A percentile compares a stretch with the other conserved stretches of the same genome.
Evolutionary conservation across 208 protist genomes (phyloP).

Genomic region (Herpetomonas muscarum): DNA sequence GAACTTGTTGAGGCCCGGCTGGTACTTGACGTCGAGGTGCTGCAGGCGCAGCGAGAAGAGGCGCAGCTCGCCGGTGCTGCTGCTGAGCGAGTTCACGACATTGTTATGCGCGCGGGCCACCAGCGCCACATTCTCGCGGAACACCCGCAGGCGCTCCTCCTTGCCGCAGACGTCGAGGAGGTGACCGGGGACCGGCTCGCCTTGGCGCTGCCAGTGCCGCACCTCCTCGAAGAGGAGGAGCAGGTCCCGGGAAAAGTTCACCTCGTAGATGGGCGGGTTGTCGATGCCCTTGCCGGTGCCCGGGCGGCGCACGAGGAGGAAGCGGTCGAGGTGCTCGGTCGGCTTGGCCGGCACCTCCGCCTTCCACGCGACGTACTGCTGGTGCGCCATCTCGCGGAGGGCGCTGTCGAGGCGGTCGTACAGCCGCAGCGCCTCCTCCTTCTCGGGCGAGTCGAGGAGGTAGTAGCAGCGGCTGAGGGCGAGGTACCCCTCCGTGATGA

Average conservation of each 20-base stretch:
- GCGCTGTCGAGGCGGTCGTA: conserved; percentile 76
- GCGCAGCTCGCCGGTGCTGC: conserved; percentile 75
- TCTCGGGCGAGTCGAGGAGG: conserved; percentile 71
- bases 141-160: conserved; percentile 92
- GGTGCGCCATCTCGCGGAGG: conserved; percentile 80
- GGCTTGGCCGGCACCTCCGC: conserved; percentile 53
- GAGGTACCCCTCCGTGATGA: conserved; percentile 53
- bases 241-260: conserved; percentile 94
- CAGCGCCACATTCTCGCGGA: conserved; percentile 94
- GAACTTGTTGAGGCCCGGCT: conserved; percentile 90
- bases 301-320: conserved; percentile 68
- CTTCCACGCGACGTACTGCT: conserved; percentile 80
- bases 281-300: conserved; percentile 40
- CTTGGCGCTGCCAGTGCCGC: conserved; percentile 91
- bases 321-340: conserved; percentile 82
- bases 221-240: conserved; percentile 94
- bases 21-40: conserved; percentile 90
- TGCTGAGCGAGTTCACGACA: conserved; percentile 84
- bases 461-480: conserved; percentile 79
- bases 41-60: conserved; percentile 94
- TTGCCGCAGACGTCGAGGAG: conserved; percentile 86
- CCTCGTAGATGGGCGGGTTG: conserved; percentile 72
- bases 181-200: conserved; percentile 80
- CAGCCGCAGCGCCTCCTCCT: conserved; percentile 69
- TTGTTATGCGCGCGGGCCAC: conserved; percentile 95